phyloP scores from a whole-genome alignment of 805 yeast genomes.

The Metschnikowia lachancei region DNA sequence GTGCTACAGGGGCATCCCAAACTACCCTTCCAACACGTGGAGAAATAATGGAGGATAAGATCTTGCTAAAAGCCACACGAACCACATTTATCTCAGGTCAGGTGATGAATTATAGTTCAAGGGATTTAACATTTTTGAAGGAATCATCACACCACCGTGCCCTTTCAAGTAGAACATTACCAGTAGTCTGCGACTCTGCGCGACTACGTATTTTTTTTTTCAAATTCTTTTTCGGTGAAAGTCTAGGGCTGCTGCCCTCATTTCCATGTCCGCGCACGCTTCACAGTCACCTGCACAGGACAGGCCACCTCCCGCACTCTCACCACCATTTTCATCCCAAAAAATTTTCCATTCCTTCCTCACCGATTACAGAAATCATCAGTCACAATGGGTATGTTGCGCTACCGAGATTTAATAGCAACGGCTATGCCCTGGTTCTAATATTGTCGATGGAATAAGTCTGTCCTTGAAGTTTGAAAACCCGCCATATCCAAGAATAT shows the following conservation, averaged over 20 bases:
- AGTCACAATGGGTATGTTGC: slow-evolving; percentile 24
- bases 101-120: too few relatives aligned
- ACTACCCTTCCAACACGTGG: too few relatives aligned
- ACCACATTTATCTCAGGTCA: too few relatives aligned
- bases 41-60: too few relatives aligned
- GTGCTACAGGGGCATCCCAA: too few relatives aligned
- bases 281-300: slow-evolving; percentile 5
- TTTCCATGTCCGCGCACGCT: neutral
- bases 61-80: too few relatives aligned
- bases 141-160: too few relatives aligned
- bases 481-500: neutral
- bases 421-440: slow-evolving; percentile 1
- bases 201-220: neutral
- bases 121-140: too few relatives aligned
- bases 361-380: slow-evolving; percentile 17
- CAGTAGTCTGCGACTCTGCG: too few relatives aligned
- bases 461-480: neutral
- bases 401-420: slow-evolving; percentile 1
- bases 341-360: slow-evolving; percentile 18
- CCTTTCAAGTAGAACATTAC: too few relatives aligned
- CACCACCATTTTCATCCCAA: slow-evolving; percentile 12
- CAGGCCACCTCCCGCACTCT: slow-evolving; percentile 9
- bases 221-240: neutral
- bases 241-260: slow-evolving; percentile 8
- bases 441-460: neutral